phyloP scores from a whole-genome alignment of 495 filamentous ascomycete genomes.

The Penicillium arizonense region DNA sequence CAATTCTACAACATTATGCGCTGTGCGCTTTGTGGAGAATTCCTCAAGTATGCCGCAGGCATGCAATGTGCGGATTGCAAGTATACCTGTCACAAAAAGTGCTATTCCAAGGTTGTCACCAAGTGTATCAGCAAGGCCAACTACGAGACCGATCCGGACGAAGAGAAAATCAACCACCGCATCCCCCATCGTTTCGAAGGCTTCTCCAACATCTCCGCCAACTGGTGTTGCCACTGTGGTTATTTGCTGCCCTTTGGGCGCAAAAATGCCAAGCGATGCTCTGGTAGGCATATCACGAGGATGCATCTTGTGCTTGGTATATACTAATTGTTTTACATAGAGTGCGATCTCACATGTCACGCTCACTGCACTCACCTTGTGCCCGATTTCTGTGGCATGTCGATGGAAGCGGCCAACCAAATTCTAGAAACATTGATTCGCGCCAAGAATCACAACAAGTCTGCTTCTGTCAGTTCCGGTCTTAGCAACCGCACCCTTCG shows the following conservation, averaged over 20 bases:
- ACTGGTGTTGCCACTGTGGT: slow-evolving; percentile 99
- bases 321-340: slow-evolving; percentile 47
- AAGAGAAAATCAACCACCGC: slow-evolving; percentile 98
- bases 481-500: slow-evolving; percentile 68
- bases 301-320: neutral
- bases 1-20: slow-evolving; percentile 99
- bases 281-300: slow-evolving; percentile 53
- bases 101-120: slow-evolving; percentile 95
- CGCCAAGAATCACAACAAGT: slow-evolving; percentile 46
- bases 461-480: slow-evolving; percentile 48
- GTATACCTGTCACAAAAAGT: slow-evolving; percentile 97
- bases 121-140: slow-evolving; percentile 99
- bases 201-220: slow-evolving; percentile 94
- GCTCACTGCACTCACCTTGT: slow-evolving; percentile 91
- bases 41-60: slow-evolving; percentile 95
- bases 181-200: slow-evolving; percentile 95
- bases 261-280: slow-evolving; percentile 89
- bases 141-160: slow-evolving; percentile 94
- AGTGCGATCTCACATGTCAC: slow-evolving; percentile 91
- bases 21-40: slow-evolving; percentile 95
- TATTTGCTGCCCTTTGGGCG: slow-evolving; percentile 96
- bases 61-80: slow-evolving; percentile 99
- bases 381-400: slow-evolving; percentile 99
- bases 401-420: slow-evolving; percentile 94
- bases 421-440: slow-evolving; percentile 61